phyloP scores from a whole-genome alignment of 768 basidiomycete genomes.

The Mrakia gelida region DNA sequence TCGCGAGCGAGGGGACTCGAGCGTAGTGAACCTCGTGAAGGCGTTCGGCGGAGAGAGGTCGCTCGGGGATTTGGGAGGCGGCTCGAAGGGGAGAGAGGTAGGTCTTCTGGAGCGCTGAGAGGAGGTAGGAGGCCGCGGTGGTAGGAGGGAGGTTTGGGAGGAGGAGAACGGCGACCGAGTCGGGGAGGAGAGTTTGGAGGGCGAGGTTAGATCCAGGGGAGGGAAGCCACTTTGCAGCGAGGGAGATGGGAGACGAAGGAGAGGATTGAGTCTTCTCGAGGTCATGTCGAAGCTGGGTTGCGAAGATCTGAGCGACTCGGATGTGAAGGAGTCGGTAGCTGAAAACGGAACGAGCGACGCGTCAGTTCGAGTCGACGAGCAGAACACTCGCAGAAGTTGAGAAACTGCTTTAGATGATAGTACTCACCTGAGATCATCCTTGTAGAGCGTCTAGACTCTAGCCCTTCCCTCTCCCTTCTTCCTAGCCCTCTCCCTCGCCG shows the following conservation, averaged over 20 bases:
- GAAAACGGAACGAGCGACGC: not conserved
- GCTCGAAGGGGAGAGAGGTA: not conserved
- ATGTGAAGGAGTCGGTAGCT: not conserved
- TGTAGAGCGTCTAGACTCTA: not conserved
- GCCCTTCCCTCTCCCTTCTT: not conserved
- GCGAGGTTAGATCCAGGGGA: not conserved
- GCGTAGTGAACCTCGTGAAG: not conserved
- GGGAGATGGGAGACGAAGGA: not conserved
- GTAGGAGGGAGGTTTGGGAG: not conserved
- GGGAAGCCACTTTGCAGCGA: not conserved
- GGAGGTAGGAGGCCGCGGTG: not conserved
- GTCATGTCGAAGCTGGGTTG: not conserved
- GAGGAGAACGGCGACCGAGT: not conserved
- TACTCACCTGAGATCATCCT: constrained; percentile 4
- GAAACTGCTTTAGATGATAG: not conserved
- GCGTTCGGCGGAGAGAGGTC: not conserved
- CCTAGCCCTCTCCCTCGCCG: not conserved
- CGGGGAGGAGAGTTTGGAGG: not conserved
- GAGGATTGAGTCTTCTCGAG: not conserved
- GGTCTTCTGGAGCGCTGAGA: not conserved
- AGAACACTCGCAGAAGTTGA: not conserved
- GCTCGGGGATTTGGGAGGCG: not conserved
- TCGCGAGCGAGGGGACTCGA: not conserved
- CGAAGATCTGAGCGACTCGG: not conserved
- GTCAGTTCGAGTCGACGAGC: not conserved